Evolutionary conservation across 2,329 filamentous ascomycete genomes (phyloP).

Genomic region (Colletotrichum sp.): DNA sequence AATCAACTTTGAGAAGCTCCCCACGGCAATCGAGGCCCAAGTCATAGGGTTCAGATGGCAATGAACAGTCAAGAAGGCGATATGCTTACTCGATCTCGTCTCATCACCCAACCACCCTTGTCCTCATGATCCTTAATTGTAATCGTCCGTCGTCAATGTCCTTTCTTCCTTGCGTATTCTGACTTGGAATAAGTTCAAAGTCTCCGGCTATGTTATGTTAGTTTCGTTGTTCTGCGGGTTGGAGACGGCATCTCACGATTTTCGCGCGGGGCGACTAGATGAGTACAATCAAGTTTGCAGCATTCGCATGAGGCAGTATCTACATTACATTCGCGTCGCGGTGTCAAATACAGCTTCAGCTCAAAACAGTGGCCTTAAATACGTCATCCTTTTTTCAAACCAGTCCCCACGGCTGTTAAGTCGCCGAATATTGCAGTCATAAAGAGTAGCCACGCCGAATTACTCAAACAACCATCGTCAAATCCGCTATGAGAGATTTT

Average conservation of each 20-base stretch:
- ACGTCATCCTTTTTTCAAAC: not conserved
- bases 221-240: accelerated
- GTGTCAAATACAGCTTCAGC: accelerated
- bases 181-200: not conserved
- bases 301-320: too few relatives aligned
- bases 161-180: not conserved
- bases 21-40: too few relatives aligned
- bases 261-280: accelerated
- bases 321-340: not conserved
- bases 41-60: accelerated
- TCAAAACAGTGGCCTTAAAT: not conserved
- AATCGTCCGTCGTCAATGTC: accelerated
- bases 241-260: not conserved
- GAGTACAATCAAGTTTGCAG: too few relatives aligned
- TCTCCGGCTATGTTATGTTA: accelerated
- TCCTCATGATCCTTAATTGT: not conserved
- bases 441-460: not conserved
- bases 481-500: too few relatives aligned
- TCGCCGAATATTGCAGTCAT: too few relatives aligned
- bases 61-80: accelerated
- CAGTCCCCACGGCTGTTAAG: too few relatives aligned
- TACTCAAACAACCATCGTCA: too few relatives aligned
- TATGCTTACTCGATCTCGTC: not conserved
- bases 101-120: accelerated
- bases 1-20: too few relatives aligned